Percentiles rank a stretch among this genome's conserved stretches.
phyloP scores from a whole-genome alignment of 805 yeast species.

The Nadsonia fulvescens region DNA sequence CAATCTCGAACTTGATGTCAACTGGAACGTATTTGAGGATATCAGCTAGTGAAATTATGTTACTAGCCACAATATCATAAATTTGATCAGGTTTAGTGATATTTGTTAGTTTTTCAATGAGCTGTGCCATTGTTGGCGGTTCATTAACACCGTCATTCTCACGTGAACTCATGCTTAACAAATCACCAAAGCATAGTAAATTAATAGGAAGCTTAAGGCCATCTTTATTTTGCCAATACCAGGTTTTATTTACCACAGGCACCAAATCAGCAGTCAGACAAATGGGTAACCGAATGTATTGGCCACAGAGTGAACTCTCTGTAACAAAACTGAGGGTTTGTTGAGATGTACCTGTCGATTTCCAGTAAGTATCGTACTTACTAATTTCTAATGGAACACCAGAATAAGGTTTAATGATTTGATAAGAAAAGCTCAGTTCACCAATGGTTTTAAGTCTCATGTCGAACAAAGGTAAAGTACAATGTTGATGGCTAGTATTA shows the following conservation, averaged over 20 bases:
- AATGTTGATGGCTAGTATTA: conserved; percentile 21
- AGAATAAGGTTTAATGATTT: conserved; percentile 73
- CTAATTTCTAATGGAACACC: conserved; percentile 76
- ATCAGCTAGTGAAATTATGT: conserved; percentile 41
- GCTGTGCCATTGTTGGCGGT: no score
- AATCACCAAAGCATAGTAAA: conserved; percentile 1
- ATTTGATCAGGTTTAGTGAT: conserved; percentile 20
- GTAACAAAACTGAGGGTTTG: conserved; percentile 58
- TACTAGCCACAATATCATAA: conserved; percentile 26
- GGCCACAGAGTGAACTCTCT: conserved; percentile 76
- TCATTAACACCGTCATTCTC: no score
- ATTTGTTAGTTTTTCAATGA: conserved; percentile 4
- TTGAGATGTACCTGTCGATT: conserved; percentile 41
- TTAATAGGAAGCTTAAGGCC: conserved; percentile 35
- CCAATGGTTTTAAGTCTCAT: conserved; percentile 69
- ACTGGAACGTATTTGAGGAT: conserved; percentile 38
- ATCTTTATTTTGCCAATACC: conserved; percentile 11
- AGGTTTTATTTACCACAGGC: conserved; percentile 35
- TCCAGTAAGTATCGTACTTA: conserved; percentile 94
- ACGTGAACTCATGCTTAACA: no score
- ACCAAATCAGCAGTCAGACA: conserved; percentile 68
- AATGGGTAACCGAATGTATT: conserved; percentile 50
- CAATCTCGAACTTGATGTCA: conserved; percentile 50
- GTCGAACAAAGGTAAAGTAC: conserved; percentile 59
- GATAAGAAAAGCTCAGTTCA: conserved; percentile 55